phyloP scores from a whole-genome alignment of 495 filamentous ascomycete genomes.

The Neurospora africana region DNA sequence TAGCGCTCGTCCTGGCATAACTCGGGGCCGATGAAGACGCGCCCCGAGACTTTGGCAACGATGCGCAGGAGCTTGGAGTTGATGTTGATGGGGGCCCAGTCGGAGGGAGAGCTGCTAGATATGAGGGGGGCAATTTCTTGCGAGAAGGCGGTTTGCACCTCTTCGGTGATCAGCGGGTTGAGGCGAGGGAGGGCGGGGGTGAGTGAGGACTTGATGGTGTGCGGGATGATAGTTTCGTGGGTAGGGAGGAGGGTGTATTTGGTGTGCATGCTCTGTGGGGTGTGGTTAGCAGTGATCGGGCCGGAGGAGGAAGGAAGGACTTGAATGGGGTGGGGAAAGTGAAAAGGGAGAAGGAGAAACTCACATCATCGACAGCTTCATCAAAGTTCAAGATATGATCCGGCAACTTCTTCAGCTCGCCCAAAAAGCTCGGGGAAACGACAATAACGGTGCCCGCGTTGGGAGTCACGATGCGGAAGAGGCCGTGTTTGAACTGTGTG shows the following conservation, averaged over 20 bases:
- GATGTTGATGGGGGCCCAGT: slow-evolving; percentile 29
- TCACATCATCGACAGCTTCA: slow-evolving; percentile 20
- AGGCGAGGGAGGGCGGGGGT: slow-evolving; percentile 18
- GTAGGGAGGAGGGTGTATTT: slow-evolving; percentile 18
- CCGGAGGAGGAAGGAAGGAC: background rate
- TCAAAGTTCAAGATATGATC: slow-evolving; percentile 28
- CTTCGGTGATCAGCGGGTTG: slow-evolving; percentile 16
- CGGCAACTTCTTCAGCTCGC: slow-evolving; percentile 26
- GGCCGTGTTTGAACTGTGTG: slow-evolving; percentile 23
- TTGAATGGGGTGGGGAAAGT: background rate
- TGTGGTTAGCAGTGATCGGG: slow-evolving; percentile 30
- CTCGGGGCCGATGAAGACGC: slow-evolving; percentile 46
- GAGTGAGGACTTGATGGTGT: slow-evolving; percentile 18
- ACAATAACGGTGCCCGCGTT: slow-evolving; percentile 21
- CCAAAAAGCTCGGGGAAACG: slow-evolving; percentile 21
- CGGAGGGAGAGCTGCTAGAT: slow-evolving; percentile 7
- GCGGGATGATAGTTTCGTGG: slow-evolving; percentile 7
- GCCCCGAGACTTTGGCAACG: slow-evolving; percentile 46
- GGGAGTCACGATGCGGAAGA: slow-evolving; percentile 22
- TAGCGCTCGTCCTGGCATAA: slow-evolving; percentile 47
- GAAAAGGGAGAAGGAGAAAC: background rate
- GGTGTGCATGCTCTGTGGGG: slow-evolving; percentile 19
- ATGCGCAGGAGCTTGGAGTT: slow-evolving; percentile 33
- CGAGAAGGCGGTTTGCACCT: slow-evolving; percentile 14
- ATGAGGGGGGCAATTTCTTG: slow-evolving; percentile 12